phyloP scores from a whole-genome alignment of 305 asterid species.

The Fraxinus latifolia region DNA sequence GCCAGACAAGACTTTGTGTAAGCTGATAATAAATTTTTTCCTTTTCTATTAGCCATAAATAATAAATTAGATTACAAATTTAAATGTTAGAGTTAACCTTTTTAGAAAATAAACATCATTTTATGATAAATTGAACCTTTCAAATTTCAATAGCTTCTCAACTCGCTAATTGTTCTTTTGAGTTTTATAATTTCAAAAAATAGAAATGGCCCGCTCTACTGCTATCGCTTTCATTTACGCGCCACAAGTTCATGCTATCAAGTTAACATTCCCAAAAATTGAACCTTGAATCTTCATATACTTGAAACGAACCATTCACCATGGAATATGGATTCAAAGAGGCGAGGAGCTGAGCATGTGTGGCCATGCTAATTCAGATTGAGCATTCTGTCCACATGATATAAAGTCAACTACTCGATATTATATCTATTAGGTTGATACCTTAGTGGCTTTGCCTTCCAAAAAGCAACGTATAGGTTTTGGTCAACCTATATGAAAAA shows the following conservation, averaged over 20 bases:
- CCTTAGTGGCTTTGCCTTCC: not conserved
- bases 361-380: not conserved
- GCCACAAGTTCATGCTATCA: not conserved
- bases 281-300: not conserved
- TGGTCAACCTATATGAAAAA: not conserved
- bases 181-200: too few species aligned
- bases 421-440: not conserved
- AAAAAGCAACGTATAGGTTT: not conserved
- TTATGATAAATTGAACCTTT: too few species aligned
- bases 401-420: not conserved
- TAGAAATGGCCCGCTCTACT: too few species aligned
- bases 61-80: too few species aligned
- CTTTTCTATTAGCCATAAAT: not conserved
- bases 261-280: too few species aligned
- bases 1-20: constrained; percentile 14
- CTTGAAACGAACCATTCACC: not conserved
- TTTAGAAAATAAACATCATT: not conserved
- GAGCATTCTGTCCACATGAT: not conserved
- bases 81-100: not conserved
- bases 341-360: not conserved
- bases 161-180: not conserved
- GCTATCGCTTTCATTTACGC: not conserved
- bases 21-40: not conserved
- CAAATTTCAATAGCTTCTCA: not conserved
- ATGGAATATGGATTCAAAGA: not conserved